Evolutionary conservation across 768 basidiomycete species (phyloP), one percentile per base, ranked within the genome.

Genomic region (Phylloporus rhodoxanthus): DNA sequence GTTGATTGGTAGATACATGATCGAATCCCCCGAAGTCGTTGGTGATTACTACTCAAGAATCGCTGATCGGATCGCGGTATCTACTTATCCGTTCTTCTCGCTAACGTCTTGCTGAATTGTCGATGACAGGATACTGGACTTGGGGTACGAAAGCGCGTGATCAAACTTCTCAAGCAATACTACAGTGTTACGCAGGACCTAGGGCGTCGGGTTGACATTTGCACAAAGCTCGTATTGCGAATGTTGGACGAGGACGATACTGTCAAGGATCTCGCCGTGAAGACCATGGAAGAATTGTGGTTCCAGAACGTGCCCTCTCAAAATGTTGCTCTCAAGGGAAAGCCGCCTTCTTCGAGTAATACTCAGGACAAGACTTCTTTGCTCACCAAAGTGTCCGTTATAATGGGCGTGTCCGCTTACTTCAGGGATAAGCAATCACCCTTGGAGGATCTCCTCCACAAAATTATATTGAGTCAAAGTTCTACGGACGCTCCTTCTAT

Each of bases 1-100:
- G 62, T 72, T 99, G 50, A 90, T 98, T 50, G 96, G 96, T n/a
- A 95, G 92, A 70, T 95, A 98, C 60, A 85, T 98, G 74, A 81
- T 93, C 30, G 86, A 91, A 53, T 84, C 85, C 0, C 90, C 91
- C 0, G 83, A 84, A 48, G 83, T 98, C n/a, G 91, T 89, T 0
- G 79, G 80, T 4, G 83, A 93, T 58, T 98, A 98, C 69, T 95
- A 94, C 60, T 75, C 78, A 41, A 84, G 83, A 65, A 89, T 99
- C 46, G 82, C 88, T 2, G 88, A 91, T 52, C 85, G 96, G 5
- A 91, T 96, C 56, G 87, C 89, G 33, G 94, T 96, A 68, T 64
- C 81, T 70, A 1, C 28, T 17, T 32, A n/a, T 28, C 15, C 14
- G 17, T 26, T 15, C 21, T 17, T 36, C 29, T 45, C 1, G 10